Conservation (phyloP, 2,329 filamentous ascomycete species). For the Fulvia fulva region DNA sequence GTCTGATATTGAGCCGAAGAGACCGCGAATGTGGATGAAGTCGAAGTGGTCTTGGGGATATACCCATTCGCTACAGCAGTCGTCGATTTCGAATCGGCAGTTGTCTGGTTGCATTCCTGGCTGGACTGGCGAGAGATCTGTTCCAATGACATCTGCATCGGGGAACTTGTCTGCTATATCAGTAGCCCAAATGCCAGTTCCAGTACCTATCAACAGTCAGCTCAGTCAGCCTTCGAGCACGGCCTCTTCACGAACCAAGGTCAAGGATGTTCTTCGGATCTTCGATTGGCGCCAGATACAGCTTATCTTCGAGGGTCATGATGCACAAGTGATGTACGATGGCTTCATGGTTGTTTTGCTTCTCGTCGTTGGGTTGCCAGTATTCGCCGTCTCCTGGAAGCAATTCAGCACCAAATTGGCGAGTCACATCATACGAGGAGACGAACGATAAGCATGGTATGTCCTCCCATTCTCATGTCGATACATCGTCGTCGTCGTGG, state of each 20-base stretch:
- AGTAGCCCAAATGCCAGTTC: constrained; percentile 42
- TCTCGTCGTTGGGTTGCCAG: constrained; percentile 38
- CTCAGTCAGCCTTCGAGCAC: background rate
- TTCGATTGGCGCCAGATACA: constrained; percentile 31
- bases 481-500: constrained; percentile 38
- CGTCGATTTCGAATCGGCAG: constrained; percentile 45
- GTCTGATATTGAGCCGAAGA: constrained; percentile 40
- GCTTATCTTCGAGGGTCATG: constrained; percentile 30
- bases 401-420: constrained; percentile 3
- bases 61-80: constrained; percentile 39
- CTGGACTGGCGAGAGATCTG: constrained; percentile 37
- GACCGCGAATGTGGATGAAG: constrained; percentile 40
- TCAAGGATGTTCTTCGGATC: constrained; percentile 38
- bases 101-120: constrained; percentile 35
- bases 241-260: constrained; percentile 31
- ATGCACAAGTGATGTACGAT: constrained; percentile 40
- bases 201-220: constrained; percentile 34
- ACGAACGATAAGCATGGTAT: constrained; percentile 35
- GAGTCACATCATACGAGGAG: background rate
- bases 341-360: constrained; percentile 29
- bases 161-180: constrained; percentile 34
- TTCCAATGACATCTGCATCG: constrained; percentile 35
- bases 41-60: constrained; percentile 39
- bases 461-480: constrained; percentile 36
- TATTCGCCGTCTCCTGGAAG: constrained; percentile 29